Evolutionary conservation across 208 protist genomes (phyloP), one percentile per base, ranked within the genome.

Genomic region (Crithidia sp.): DNA sequence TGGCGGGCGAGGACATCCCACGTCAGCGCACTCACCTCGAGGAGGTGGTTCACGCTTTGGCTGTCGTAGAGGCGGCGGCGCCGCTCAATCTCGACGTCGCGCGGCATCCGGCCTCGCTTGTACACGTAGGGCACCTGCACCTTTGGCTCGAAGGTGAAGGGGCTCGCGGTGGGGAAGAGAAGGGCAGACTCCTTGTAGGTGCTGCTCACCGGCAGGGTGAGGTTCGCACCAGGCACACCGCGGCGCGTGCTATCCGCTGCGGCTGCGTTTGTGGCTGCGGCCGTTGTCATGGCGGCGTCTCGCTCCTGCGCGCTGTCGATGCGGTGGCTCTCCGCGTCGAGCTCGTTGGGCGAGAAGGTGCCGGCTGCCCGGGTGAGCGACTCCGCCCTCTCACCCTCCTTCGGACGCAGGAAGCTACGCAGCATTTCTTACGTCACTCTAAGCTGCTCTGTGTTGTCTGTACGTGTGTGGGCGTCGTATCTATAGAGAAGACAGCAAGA

Each of bases 51-150:
- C 10, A 97, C 86, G 76, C 89, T 81, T 63, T 95, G 82, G 53
- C 80, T 86, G 50, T 97, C 96, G 78, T 95, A 98, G 28, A 92
- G 83, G n/a, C 94, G 87, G n/a, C 96, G 91, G 5, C 90, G 87
- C 17, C 97, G 90, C 77, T 99, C 97, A 55, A 99, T 96, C 63
- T 98, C 93, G 61, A 99, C 95, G 57, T 97, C 85, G 49, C 98
- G 90, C 7, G 98, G 98, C 55, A 98, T 91, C 36, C 88, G 74
- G 8, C 96, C 97, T 5, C 91, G 86, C 44, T 86, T 78, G 79
- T 97, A 82, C 47, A 85, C 85, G 81, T 93, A 99, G 28, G 96
- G 96, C 12, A 98, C 91, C 76, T 98, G 92, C 70, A 99, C 98
- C 82, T 99, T 99, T 43, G 98, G 98, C 81, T 99, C 97, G 71